phyloP scores from a whole-genome alignment of 2,329 filamentous ascomycete species.

The Sclerotinia minor region DNA sequence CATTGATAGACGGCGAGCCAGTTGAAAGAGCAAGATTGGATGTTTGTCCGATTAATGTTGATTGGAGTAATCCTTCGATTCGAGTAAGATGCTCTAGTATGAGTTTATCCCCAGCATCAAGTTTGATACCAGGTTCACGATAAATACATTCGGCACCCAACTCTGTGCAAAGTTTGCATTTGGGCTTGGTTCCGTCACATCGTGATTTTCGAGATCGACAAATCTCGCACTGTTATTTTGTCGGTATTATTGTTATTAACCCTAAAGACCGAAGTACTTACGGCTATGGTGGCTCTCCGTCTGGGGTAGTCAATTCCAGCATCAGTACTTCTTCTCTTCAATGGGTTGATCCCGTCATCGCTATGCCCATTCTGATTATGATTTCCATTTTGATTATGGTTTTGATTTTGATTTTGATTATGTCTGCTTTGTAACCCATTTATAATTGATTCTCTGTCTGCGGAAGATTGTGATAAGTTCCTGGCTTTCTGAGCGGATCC shows the following conservation, averaged over 20 bases:
- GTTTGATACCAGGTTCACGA: constrained; percentile 81
- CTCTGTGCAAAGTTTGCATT: constrained; percentile 81
- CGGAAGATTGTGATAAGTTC: constrained; percentile 57
- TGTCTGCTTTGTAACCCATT: constrained; percentile 47
- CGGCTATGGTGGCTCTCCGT: constrained; percentile 64
- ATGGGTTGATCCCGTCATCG: constrained; percentile 58
- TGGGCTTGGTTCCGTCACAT: constrained; percentile 77
- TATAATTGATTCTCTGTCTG: constrained; percentile 43
- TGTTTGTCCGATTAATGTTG: constrained; percentile 56
- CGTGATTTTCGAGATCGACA: constrained; percentile 78
- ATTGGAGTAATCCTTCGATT: constrained; percentile 78
- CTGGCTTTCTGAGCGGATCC: constrained; percentile 55
- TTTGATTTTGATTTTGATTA: constrained; percentile 20
- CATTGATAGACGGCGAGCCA: constrained; percentile 65
- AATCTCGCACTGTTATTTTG: constrained; percentile 65
- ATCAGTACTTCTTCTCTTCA: constrained; percentile 64
- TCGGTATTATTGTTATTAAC: constrained; percentile 27
- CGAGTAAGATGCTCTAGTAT: constrained; percentile 76
- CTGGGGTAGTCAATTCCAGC: constrained; percentile 63
- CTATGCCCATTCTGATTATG: constrained; percentile 35
- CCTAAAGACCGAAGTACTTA: constrained; percentile 45
- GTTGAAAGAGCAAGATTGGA: constrained; percentile 58
- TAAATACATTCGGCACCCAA: constrained; percentile 82
- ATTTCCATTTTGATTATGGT: constrained; percentile 23
- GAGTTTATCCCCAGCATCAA: constrained; percentile 82